Conservation (phyloP, 805 yeast genomes). For the Grigorovia humatica region DNA sequence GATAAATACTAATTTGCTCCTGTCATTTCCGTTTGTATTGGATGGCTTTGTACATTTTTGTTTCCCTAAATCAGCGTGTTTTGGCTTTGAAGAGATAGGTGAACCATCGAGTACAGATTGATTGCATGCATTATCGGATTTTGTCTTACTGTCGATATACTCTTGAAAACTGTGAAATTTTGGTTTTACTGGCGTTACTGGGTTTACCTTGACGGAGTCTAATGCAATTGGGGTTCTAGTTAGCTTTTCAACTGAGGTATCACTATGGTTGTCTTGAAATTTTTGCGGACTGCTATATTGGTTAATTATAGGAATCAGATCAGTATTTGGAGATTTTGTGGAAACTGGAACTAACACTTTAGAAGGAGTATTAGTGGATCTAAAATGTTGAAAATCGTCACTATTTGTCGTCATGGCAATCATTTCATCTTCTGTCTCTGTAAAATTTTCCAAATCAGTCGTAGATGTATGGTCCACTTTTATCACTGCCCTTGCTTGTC, state of each 20-base stretch:
- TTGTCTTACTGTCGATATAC: background rate
- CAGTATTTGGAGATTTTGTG: slow-evolving; percentile 13
- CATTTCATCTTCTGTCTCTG: slow-evolving; percentile 32
- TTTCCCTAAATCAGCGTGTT: background rate
- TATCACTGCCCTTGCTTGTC: slow-evolving; percentile 41
- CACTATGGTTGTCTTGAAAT: background rate
- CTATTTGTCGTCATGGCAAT: slow-evolving; percentile 12
- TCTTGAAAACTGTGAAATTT: background rate
- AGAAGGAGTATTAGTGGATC: slow-evolving; percentile 8
- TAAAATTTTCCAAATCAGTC: slow-evolving; percentile 36
- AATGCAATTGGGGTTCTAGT: background rate
- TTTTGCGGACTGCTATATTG: background rate
- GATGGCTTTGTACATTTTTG: too few relatives aligned
- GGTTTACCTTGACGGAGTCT: background rate
- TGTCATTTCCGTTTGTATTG: background rate
- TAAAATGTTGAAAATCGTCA: slow-evolving; percentile 10
- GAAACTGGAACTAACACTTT: slow-evolving; percentile 7
- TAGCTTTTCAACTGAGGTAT: background rate
- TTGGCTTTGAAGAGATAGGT: background rate
- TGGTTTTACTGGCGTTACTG: background rate
- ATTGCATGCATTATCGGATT: background rate
- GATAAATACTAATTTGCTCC: background rate
- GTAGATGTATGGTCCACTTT: slow-evolving; percentile 29
- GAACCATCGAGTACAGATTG: background rate
- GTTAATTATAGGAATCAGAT: background rate